Percentiles rank a stretch among this genome's conserved stretches.
phyloP scores from a whole-genome alignment of 2,329 filamentous ascomycete genomes.

The Calonectria fujianensis region DNA sequence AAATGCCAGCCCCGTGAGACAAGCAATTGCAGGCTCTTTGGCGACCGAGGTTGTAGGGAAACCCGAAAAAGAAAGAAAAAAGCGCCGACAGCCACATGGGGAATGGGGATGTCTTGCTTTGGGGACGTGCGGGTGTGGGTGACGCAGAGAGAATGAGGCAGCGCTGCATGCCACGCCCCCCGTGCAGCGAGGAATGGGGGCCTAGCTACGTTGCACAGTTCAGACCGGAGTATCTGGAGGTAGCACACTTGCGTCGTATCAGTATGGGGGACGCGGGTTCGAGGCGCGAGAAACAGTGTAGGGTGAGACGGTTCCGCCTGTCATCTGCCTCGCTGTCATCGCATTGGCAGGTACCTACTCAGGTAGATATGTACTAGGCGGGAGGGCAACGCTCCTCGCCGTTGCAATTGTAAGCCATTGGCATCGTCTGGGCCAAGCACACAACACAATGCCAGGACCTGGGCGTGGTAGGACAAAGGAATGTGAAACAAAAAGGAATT shows the following conservation, averaged over 20 bases:
- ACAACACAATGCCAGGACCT: not conserved
- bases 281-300: conserved; percentile 23
- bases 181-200: conserved; percentile 16
- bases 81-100: conserved; percentile 44
- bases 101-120: conserved; percentile 51
- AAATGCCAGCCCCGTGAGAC: conserved; percentile 8
- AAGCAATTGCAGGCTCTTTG: conserved; percentile 17
- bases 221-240: conserved; percentile 8
- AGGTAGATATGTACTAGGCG: not conserved
- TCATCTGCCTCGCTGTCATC: not conserved
- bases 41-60: conserved; percentile 11
- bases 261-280: conserved; percentile 19
- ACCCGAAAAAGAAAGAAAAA: conserved; percentile 32
- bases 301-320: conserved; percentile 17
- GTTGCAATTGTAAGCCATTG: conserved; percentile 8
- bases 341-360: conserved; percentile 3
- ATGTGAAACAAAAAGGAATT: conserved; percentile 26
- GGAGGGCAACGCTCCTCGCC: not conserved
- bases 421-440: not conserved
- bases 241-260: conserved; percentile 22
- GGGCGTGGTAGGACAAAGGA: not conserved
- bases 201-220: conserved; percentile 27
- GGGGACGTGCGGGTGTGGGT: conserved; percentile 42
- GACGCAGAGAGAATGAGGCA: conserved; percentile 33
- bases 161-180: conserved; percentile 25